Percentiles rank a stretch among this genome's conserved stretches.
These are phyloP conservation scores for Phlebopus sp. DNA, from an alignment of 1,284 basidiomycete genomes.

Conservation along the genomic window DNA sequence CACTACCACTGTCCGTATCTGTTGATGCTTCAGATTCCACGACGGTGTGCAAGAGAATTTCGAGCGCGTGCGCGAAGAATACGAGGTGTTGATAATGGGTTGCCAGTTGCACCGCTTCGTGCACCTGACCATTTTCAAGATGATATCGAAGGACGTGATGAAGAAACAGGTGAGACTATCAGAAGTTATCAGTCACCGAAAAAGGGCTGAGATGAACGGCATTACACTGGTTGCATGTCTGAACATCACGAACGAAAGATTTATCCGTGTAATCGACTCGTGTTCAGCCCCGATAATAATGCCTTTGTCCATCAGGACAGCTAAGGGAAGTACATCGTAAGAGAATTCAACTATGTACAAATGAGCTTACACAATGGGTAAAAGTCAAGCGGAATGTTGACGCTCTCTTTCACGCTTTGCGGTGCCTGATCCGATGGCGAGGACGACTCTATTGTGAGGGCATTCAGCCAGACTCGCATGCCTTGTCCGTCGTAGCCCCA, in stretches of 20 bases:
- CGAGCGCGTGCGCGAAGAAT: constrained; percentile 92
- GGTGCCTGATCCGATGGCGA: constrained; percentile 41
- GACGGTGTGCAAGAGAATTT: constrained; percentile 91
- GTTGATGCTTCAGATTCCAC: constrained; percentile 80
- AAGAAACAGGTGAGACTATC: constrained; percentile 89
- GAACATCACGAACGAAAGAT: constrained; percentile 90
- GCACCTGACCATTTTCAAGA: constrained; percentile 67
- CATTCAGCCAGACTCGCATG: constrained; percentile 94
- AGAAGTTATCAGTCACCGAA: background rate
- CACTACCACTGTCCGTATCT: constrained; percentile 30
- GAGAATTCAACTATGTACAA: constrained; percentile 3
- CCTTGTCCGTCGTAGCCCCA: constrained; percentile 95
- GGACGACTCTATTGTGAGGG: constrained; percentile 79
- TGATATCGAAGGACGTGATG: constrained; percentile 90
- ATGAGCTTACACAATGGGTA: constrained; percentile 85
- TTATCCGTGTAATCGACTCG: constrained; percentile 74
- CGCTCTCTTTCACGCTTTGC: constrained; percentile 85
- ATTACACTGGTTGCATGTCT: constrained; percentile 86
- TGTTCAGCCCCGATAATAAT: constrained; percentile 97
- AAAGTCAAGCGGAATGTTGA: constrained; percentile 88
- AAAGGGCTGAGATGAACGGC: constrained; percentile 1
- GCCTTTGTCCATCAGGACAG: constrained; percentile 97
- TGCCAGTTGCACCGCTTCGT: constrained; percentile 84
- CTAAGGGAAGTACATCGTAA: constrained; percentile 39
- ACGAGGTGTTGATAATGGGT: constrained; percentile 85